phyloP scores from a whole-genome alignment of 1,284 basidiomycete genomes.

The Ceratobasidium sp. region DNA sequence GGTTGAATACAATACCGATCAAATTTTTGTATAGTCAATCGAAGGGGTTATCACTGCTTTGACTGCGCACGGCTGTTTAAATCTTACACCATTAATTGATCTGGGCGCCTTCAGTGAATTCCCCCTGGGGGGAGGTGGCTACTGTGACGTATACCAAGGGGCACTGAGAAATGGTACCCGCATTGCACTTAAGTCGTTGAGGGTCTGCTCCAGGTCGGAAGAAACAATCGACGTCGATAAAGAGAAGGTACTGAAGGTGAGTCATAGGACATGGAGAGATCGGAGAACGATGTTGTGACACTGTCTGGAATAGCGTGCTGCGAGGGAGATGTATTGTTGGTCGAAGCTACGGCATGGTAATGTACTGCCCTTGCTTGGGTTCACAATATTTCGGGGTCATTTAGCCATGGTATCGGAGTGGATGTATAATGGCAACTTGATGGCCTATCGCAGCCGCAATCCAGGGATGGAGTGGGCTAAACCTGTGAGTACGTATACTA shows the following conservation, averaged over 20 bases:
- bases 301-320: too few relatives aligned
- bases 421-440: constrained; percentile 2
- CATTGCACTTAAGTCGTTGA: constrained; percentile 6
- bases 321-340: constrained; percentile 1
- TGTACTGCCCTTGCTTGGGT: background rate
- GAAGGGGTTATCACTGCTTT: background rate
- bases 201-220: too few relatives aligned
- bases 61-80: background rate
- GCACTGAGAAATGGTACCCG: background rate
- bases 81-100: background rate
- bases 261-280: too few relatives aligned
- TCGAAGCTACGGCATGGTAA: background rate
- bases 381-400: background rate
- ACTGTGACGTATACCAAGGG: constrained; percentile 14
- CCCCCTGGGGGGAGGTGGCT: background rate
- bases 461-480: background rate
- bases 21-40: too few relatives aligned
- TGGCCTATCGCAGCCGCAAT: background rate
- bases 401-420: constrained; percentile 1
- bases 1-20: too few relatives aligned
- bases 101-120: background rate
- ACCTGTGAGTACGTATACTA: too few relatives aligned
- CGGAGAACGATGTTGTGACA: too few relatives aligned
- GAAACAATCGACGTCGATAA: background rate
- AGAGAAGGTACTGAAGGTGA: too few relatives aligned